Base-by-base conservation (phyloP, 2,329 filamentous ascomycete genomes). In the Pleurostoma richardsiae region DNA sequence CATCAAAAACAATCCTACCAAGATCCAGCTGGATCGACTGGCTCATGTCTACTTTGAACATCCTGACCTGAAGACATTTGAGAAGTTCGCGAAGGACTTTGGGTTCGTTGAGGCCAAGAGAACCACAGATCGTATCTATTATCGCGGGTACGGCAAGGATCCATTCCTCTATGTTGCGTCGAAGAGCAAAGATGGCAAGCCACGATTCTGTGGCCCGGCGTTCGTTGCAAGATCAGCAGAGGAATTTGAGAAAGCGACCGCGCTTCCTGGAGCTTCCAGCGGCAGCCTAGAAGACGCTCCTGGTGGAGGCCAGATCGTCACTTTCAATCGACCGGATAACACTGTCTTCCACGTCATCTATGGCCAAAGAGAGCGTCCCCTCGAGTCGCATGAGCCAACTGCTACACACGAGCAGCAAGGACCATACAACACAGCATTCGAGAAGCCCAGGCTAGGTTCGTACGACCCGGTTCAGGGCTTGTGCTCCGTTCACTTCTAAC, bases 61-160 rank as follows among this genome's bases (percentile, higher is more conserved):
- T 41, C 50, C 45, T 5, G 48, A 57, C 41, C 30, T 56, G 28
- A 48, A 51, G 3, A 40, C 36, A 6, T 52, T 54, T 39, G 6
- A 39, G 10, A 33, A 50, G 28, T 55, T 57, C 42, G 45, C 49
- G 19, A 43, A 42, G 28, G 46, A 53, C 42, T 54, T 49, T 44
- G 53, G 49, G 5, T 54, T 54, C 46, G 44, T 56, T 26, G 50
- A 57, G 43, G 42, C 31, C 6, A 51, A 53, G 30, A 33, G 43
- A 29, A 50, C 26, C 2, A 52, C 46, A 3, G 55, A 64, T 30
- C 62, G 53, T 29, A 65, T 71, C 40, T 77, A 69, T 61, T 74
- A 67, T 50, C 67, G 69, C 33, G 73, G 73, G 3, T 76, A 75
- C 49, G 72, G 73, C n/a, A 60, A 58, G 4, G 72, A 77, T 47